Percentiles rank a stretch among this genome's conserved stretches.
Evolutionary conservation across 164 flowering plant genomes (phyloP).

Genomic region (Kingdonia uniflora): DNA sequence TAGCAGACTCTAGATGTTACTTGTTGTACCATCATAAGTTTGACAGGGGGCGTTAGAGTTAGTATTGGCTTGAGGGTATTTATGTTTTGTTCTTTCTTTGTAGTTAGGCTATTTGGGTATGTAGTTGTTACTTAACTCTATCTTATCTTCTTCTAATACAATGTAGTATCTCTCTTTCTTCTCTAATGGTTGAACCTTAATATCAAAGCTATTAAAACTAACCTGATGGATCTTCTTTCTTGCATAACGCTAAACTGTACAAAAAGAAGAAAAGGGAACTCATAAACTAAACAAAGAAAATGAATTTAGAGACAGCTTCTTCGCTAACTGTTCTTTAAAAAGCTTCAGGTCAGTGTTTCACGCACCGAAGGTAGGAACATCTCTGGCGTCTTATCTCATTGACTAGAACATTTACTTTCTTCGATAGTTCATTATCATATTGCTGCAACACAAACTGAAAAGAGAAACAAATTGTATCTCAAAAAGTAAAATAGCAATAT

Average conservation of each 20-base stretch:
- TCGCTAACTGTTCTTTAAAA: too few relatives aligned
- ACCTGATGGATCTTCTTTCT: conserved; percentile 94
- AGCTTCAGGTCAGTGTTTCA: neutral
- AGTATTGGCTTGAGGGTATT: too few relatives aligned
- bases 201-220: conserved; percentile 9
- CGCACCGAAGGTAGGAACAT: conserved; percentile 89
- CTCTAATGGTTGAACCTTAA: too few relatives aligned
- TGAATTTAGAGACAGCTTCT: neutral
- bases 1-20: too few relatives aligned
- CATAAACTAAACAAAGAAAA: neutral
- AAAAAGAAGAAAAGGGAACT: neutral
- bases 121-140: too few relatives aligned
- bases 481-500: too few relatives aligned
- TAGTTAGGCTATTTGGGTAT: too few relatives aligned
- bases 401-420: conserved; percentile 63
- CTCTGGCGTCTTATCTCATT: conserved; percentile 90
- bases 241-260: conserved; percentile 81
- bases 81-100: too few relatives aligned
- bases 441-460: conserved; percentile 78
- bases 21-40: too few relatives aligned
- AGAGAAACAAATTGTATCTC: neutral
- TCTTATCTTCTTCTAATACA: too few relatives aligned
- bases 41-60: too few relatives aligned
- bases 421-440: conserved; percentile 67
- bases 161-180: too few relatives aligned